These are phyloP conservation scores for Cryphonectria parasitica DNA, from an alignment of 2,329 filamentous ascomycete species.

Conservation along the genomic window DNA sequence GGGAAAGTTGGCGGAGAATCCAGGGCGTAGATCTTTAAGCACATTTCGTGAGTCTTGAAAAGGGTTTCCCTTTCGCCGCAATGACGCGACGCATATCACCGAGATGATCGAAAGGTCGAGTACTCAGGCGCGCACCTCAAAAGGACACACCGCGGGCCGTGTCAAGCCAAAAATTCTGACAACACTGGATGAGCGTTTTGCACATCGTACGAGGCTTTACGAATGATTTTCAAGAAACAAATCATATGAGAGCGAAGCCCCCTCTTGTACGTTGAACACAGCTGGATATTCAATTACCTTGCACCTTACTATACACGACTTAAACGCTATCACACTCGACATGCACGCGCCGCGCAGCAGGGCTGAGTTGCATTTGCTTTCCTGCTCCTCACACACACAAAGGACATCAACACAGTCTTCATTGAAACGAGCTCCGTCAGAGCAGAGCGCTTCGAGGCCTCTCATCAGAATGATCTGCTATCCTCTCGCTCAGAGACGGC, in stretches of 20 bases:
- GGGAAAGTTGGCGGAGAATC: neutral
- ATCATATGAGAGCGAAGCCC: neutral
- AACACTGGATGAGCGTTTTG: neutral
- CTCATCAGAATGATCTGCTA: neutral
- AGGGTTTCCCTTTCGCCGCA: neutral
- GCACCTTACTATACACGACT: neutral
- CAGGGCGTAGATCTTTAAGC: neutral
- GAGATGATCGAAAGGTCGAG: neutral
- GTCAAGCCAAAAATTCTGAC: neutral
- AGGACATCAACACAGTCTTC: neutral
- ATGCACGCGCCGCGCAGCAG: neutral
- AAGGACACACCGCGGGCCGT: neutral
- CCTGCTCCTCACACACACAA: neutral
- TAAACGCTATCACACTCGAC: neutral
- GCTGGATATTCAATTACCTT: neutral
- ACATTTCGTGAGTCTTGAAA: neutral
- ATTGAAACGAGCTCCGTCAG: neutral
- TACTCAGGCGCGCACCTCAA: neutral
- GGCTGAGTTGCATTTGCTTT: neutral
- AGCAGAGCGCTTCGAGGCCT: slow-evolving; percentile 4
- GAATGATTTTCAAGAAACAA: neutral
- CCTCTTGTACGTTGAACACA: neutral
- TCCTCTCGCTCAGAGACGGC: neutral
- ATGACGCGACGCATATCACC: neutral
- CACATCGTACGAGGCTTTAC: neutral